These are phyloP conservation scores for Ophiobolus disseminans DNA, from an alignment of 2,329 filamentous ascomycete genomes.

Conservation along the genomic window DNA sequence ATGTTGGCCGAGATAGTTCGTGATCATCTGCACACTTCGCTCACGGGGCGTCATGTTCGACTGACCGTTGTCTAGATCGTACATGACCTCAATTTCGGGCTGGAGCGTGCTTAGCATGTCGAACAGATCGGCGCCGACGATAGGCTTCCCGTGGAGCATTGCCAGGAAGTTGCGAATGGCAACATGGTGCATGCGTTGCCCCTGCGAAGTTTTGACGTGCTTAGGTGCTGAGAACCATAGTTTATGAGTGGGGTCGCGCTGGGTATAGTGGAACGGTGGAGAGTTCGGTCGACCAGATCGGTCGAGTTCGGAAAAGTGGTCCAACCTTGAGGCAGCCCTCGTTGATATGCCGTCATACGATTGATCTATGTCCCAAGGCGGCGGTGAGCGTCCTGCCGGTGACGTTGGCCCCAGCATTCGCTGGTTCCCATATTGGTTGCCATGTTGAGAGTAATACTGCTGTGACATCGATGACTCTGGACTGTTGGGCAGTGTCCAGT, in stretches of 20 bases:
- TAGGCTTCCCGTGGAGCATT: conserved; percentile 67
- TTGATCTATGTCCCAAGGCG: conserved; percentile 41
- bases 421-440: conserved; percentile 21
- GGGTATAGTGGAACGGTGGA: conserved; percentile 14
- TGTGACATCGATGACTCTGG: conserved; percentile 25
- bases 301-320: conserved; percentile 21
- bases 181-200: conserved; percentile 66
- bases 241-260: conserved; percentile 50
- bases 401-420: conserved; percentile 37
- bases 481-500: conserved; percentile 36
- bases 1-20: conserved; percentile 66
- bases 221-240: conserved; percentile 68
- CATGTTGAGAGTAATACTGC: conserved; percentile 24
- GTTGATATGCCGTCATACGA: conserved; percentile 19
- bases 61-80: conserved; percentile 51
- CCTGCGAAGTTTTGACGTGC: conserved; percentile 53
- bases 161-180: conserved; percentile 75
- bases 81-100: conserved; percentile 64
- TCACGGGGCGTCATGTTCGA: conserved; percentile 38
- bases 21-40: conserved; percentile 64
- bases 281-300: conserved; percentile 13
- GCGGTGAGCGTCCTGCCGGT: conserved; percentile 33
- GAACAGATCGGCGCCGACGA: conserved; percentile 69
- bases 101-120: conserved; percentile 70
- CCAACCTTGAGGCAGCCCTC: conserved; percentile 21